Evolutionary conservation across 495 filamentous ascomycete genomes (phyloP).

Genomic region (Xylaria telfairii): DNA sequence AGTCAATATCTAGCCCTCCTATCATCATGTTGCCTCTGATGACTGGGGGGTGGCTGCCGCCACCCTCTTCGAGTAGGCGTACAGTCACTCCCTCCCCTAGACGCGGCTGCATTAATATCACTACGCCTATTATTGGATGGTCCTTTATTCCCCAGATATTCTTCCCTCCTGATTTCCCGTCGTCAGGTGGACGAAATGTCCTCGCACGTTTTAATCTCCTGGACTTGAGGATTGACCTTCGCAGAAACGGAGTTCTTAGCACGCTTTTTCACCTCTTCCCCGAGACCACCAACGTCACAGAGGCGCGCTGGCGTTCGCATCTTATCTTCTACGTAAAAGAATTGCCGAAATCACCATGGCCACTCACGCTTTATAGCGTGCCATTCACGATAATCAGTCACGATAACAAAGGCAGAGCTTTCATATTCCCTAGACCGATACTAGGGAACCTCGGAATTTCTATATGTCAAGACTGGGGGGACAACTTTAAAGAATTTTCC

Average conservation of each 20-base stretch:
- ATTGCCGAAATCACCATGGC: conserved; percentile 20
- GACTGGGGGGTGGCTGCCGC: not conserved
- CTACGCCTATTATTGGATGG: not conserved
- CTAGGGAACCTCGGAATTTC: not conserved
- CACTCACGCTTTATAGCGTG: conserved; percentile 20
- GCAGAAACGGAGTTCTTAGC: conserved; percentile 4
- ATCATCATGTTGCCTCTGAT: not conserved
- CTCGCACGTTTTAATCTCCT: conserved; percentile 19
- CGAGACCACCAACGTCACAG: conserved; percentile 18
- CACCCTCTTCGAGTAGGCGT: not conserved
- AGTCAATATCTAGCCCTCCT: conserved; percentile 3
- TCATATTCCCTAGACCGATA: conserved; percentile 14
- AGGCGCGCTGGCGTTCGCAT: conserved; percentile 17
- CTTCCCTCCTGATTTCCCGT: not conserved
- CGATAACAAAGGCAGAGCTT: conserved; percentile 5
- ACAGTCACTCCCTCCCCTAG: not conserved
- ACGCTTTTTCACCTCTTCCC: conserved; percentile 22
- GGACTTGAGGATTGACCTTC: conserved; percentile 8
- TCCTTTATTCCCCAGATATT: not conserved
- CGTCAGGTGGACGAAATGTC: not conserved
- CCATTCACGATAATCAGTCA: conserved; percentile 15
- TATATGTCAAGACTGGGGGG: not conserved
- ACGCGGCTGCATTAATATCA: not conserved
- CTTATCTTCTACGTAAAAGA: conserved; percentile 23
- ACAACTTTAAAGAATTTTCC: not conserved